Conservation (phyloP, 768 basidiomycete genomes). For the Baorangia bicolor region DNA sequence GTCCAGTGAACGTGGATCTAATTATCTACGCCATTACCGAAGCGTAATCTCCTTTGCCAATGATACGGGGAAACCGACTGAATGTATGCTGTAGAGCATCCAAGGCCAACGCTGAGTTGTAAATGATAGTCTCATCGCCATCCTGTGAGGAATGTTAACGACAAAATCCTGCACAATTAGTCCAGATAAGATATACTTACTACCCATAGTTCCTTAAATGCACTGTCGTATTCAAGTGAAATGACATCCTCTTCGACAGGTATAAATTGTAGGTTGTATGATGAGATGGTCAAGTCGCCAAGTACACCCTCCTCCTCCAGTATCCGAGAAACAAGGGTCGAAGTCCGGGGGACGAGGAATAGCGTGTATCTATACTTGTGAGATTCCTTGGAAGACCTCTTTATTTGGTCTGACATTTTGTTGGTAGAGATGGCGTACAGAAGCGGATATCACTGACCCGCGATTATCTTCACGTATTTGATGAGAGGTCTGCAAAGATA, state of each 20-base stretch:
- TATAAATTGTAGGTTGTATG: conserved; percentile 92
- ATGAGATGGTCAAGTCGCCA: conserved; percentile 85
- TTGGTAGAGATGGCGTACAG: conserved; percentile 21
- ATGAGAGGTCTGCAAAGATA: conserved; percentile 91
- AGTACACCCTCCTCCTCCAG: conserved; percentile 97
- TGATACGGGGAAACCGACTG: conserved; percentile 86
- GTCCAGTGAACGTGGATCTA: neutral
- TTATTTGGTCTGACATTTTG: conserved; percentile 77
- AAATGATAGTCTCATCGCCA: conserved; percentile 88
- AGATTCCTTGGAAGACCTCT: conserved; percentile 66
- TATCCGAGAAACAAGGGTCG: conserved; percentile 80
- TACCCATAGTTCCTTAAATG: conserved; percentile 89
- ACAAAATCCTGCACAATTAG: neutral
- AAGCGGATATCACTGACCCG: conserved; percentile 53
- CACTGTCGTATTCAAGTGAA: conserved; percentile 82
- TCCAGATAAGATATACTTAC: conserved; percentile 45
- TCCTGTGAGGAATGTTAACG: conserved; percentile 51
- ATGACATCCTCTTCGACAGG: conserved; percentile 91
- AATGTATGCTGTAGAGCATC: conserved; percentile 79
- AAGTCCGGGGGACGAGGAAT: conserved; percentile 83
- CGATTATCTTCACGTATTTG: conserved; percentile 83
- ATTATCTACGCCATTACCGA: conserved; percentile 45
- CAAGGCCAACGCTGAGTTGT: conserved; percentile 86
- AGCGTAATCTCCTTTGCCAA: conserved; percentile 91
- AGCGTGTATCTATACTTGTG: conserved; percentile 84